Conservation (phyloP, 306 rosid species). For the Sicyos baderoa region DNA sequence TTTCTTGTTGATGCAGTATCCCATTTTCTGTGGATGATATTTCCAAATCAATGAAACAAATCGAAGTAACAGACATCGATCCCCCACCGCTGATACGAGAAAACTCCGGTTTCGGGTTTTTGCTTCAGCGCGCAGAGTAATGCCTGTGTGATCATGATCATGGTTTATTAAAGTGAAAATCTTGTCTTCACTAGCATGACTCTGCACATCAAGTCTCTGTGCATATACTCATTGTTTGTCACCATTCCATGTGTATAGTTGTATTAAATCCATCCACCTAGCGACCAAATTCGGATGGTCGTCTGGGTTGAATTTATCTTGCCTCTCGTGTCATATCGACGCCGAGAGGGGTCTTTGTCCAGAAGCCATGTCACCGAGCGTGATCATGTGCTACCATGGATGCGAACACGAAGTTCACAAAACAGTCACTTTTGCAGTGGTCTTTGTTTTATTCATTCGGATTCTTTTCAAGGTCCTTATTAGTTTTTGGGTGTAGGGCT, state of each 20-base stretch:
- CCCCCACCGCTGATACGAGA: constrained; percentile 98
- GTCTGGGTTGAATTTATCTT: constrained; percentile 49
- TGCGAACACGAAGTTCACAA: constrained; percentile 35
- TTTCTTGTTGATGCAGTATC: constrained; percentile 52
- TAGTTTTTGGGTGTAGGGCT: constrained; percentile 41
- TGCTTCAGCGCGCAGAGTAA: constrained; percentile 80
- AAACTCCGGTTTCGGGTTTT: constrained; percentile 89
- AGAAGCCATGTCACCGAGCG: constrained; percentile 44
- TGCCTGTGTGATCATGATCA: constrained; percentile 8
- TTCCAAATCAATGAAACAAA: constrained; percentile 87
- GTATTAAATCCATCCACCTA: constrained; percentile 32
- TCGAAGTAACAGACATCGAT: constrained; percentile 81
- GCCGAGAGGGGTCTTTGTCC: constrained; percentile 44
- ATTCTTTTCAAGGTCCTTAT: constrained; percentile 32
- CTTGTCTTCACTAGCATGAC: constrained; percentile 12
- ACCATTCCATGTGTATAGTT: constrained; percentile 53
- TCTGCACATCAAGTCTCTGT: constrained; percentile 47
- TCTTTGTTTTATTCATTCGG: constrained; percentile 28
- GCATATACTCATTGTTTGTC: constrained; percentile 41
- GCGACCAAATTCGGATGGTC: constrained; percentile 53
- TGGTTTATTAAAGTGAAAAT: not conserved
- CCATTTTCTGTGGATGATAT: constrained; percentile 97
- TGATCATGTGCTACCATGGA: constrained; percentile 43
- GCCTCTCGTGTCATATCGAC: constrained; percentile 62
- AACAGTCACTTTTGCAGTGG: constrained; percentile 34